Conservation (phyloP, 495 filamentous ascomycete genomes). For the Wilcoxina mikolae region DNA sequence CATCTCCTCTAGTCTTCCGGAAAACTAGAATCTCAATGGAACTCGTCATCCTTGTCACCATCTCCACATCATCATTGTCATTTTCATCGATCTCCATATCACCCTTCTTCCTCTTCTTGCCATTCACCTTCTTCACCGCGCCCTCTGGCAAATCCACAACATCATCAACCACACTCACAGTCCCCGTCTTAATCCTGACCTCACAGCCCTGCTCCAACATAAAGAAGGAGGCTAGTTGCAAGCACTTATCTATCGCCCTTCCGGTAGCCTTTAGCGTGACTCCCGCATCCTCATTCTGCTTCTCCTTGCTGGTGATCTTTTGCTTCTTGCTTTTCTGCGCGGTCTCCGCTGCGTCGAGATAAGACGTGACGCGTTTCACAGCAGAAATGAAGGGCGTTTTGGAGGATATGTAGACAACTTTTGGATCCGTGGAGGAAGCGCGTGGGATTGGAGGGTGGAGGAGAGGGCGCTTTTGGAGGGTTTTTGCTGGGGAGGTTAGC, state of each 20-base stretch:
- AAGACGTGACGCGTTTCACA: conserved; percentile 45
- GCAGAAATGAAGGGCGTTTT: conserved; percentile 65
- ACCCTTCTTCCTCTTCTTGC: background rate
- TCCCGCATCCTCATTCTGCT: background rate
- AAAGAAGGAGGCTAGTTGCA: conserved; percentile 50
- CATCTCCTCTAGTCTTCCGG: background rate
- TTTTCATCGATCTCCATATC: background rate
- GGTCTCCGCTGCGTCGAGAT: background rate
- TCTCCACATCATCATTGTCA: background rate
- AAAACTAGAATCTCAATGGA: background rate
- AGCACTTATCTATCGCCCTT: conserved; percentile 53
- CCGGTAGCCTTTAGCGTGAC: conserved; percentile 2
- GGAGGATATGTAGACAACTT: conserved; percentile 57
- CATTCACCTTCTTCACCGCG: conserved; percentile 2
- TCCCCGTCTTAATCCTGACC: conserved; percentile 48
- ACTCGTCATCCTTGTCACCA: background rate
- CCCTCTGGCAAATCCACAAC: conserved; percentile 36
- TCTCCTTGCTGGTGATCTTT: background rate
- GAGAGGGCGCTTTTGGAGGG: conserved; percentile 49
- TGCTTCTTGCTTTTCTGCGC: background rate
- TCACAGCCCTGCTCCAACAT: conserved; percentile 40
- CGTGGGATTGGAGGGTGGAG: conserved; percentile 39
- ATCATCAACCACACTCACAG: conserved; percentile 58
- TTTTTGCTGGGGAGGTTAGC: conserved; percentile 1
- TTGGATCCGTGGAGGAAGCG: conserved; percentile 26